Percentiles rank a stretch among this genome's conserved stretches.
Conservation (phyloP, 2,329 filamentous ascomycete species). For the Pyrenochaeta sp. region DNA sequence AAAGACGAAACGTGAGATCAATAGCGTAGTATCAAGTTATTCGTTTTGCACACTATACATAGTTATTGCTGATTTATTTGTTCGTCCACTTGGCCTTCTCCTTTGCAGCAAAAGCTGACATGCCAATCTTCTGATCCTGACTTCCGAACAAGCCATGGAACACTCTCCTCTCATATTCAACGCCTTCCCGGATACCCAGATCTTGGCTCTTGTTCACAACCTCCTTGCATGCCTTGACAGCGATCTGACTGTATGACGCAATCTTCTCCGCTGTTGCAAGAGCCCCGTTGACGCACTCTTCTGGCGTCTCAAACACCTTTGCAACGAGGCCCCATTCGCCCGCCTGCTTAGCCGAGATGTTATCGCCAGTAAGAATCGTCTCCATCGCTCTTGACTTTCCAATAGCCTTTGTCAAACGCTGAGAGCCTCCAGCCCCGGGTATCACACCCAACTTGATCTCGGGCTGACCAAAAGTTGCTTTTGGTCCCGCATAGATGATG, state of each 20-base stretch:
- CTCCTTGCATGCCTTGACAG: slow-evolving; percentile 90
- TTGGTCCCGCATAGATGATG: slow-evolving; percentile 86
- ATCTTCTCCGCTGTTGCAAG: slow-evolving; percentile 88
- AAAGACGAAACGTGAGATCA: neutral
- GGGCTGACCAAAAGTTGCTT: slow-evolving; percentile 92
- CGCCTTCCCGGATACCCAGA: slow-evolving; percentile 82
- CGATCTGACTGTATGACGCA: slow-evolving; percentile 84
- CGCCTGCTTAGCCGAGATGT: slow-evolving; percentile 83
- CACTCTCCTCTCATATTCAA: slow-evolving; percentile 91
- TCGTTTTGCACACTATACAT: neutral
- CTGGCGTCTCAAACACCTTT: slow-evolving; percentile 78
- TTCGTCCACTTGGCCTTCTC: slow-evolving; percentile 90
- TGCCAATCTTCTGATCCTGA: slow-evolving; percentile 93
- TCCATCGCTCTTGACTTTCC: slow-evolving; percentile 59
- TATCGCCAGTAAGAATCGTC: slow-evolving; percentile 61
- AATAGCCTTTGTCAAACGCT: slow-evolving; percentile 78
- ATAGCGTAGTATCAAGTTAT: neutral
- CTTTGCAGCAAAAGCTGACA: slow-evolving; percentile 96
- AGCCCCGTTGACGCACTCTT: slow-evolving; percentile 82
- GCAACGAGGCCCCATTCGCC: slow-evolving; percentile 91
- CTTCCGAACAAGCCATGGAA: slow-evolving; percentile 95
- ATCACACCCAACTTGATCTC: slow-evolving; percentile 96
- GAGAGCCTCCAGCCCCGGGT: slow-evolving; percentile 89
- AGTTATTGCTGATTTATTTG: slow-evolving; percentile 60
- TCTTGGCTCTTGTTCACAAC: slow-evolving; percentile 99